Evolutionary conservation across 202 grass and related monocot genomes (phyloP).

Genomic region (Dendrocalamus latiflorus): DNA sequence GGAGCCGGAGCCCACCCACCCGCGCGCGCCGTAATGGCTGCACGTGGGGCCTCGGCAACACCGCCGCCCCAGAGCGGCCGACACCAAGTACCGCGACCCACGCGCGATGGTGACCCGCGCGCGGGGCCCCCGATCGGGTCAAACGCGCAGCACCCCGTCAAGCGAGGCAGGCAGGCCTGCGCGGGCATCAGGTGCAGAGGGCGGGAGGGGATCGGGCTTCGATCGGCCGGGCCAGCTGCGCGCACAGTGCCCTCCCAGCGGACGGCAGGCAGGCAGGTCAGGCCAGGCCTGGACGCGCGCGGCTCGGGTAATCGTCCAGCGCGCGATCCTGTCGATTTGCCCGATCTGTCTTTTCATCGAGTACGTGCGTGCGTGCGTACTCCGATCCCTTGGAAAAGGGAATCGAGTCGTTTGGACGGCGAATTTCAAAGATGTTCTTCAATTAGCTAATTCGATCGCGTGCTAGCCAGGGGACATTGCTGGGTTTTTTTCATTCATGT

Average conservation of each 20-base stretch:
- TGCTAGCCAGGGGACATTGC: no score
- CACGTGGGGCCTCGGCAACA: not conserved
- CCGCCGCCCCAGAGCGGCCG: not conserved
- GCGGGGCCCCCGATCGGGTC: slow-evolving; percentile 13
- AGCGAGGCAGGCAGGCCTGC: not conserved
- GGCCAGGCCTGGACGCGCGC: not conserved
- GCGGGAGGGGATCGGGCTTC: not conserved
- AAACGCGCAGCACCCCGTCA: slow-evolving; percentile 23
- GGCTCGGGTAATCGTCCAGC: not conserved
- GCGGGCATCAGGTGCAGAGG: not conserved
- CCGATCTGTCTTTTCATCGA: not conserved
- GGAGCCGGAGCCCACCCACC: not conserved
- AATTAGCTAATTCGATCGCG: no score
- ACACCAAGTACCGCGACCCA: slow-evolving; percentile 52
- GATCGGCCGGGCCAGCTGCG: not conserved
- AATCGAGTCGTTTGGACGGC: no score
- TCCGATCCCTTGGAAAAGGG: not conserved
- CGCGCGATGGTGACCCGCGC: slow-evolving; percentile 32
- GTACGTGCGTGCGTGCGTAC: not conserved
- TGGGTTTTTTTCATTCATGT: no score
- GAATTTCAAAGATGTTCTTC: no score
- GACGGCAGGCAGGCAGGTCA: not conserved
- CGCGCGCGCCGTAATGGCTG: not conserved
- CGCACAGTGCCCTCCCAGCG: not conserved
- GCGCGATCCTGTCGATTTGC: not conserved